These are phyloP conservation scores for Salix arbutifolia DNA, from an alignment of 345 rosid genomes.

Conservation along the genomic window DNA sequence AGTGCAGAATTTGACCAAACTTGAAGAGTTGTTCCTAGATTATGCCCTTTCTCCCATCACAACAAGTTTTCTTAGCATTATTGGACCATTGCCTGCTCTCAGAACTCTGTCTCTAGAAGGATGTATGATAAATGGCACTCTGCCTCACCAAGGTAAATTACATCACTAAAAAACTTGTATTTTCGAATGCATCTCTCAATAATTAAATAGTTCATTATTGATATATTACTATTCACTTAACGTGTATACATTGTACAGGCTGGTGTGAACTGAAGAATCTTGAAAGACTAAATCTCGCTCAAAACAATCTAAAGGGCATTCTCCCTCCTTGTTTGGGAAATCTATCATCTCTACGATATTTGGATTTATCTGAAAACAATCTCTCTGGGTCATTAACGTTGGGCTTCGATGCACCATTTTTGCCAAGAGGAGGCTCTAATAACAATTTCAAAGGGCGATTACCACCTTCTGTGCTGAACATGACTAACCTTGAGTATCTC, in stretches of 20 bases:
- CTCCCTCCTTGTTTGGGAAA: background rate
- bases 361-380: background rate
- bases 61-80: too few relatives aligned
- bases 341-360: background rate
- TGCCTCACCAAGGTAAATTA: too few relatives aligned
- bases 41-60: too few relatives aligned
- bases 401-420: slow-evolving; percentile 3
- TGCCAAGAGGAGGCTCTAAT: background rate
- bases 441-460: background rate
- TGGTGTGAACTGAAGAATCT: background rate
- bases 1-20: too few relatives aligned
- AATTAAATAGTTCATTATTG: too few relatives aligned
- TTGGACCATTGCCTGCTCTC: too few relatives aligned
- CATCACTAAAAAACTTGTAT: too few relatives aligned
- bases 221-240: too few relatives aligned
- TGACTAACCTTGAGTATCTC: background rate
- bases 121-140: too few relatives aligned
- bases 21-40: too few relatives aligned
- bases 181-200: too few relatives aligned
- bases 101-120: rapidly evolving
- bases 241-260: background rate
- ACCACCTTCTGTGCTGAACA: background rate
- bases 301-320: background rate
- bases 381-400: background rate
- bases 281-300: rapidly evolving